Evolutionary conservation across 2,329 filamentous ascomycete species (phyloP).

Genomic region (Dothidotthia symphoricarpi): DNA sequence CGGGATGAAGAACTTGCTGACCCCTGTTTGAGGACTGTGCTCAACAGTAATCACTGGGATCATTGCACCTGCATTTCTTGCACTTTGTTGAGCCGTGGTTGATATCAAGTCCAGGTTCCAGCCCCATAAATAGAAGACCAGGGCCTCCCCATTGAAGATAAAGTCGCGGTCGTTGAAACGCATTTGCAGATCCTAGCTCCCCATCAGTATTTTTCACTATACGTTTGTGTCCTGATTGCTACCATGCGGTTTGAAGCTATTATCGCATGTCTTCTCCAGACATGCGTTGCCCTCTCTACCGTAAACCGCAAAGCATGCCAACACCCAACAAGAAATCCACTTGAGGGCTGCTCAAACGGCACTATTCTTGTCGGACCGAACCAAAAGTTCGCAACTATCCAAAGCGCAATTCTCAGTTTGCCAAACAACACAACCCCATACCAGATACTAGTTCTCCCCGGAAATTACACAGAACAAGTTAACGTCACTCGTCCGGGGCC

Average conservation of each 20-base stretch:
- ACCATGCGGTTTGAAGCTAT: constrained; percentile 14
- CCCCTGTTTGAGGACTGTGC: too few species aligned
- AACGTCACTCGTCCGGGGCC: constrained; percentile 64
- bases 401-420: constrained; percentile 50
- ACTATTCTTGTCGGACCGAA: constrained; percentile 33
- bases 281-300: constrained; percentile 15
- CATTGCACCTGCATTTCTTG: too few species aligned
- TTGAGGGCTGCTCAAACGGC: constrained; percentile 41
- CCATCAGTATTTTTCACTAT: too few species aligned
- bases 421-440: constrained; percentile 48
- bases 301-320: constrained; percentile 37
- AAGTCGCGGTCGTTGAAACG: too few species aligned
- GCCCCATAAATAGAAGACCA: too few species aligned
- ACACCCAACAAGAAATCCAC: constrained; percentile 35
- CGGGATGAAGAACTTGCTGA: too few species aligned
- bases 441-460: constrained; percentile 60
- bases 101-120: too few species aligned
- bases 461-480: constrained; percentile 62
- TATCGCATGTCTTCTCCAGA: constrained; percentile 12
- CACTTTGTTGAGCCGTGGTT: too few species aligned
- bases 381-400: constrained; percentile 41
- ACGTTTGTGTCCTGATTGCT: too few species aligned
- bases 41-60: too few species aligned
- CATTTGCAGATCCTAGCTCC: too few species aligned
- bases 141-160: too few species aligned